Base-by-base conservation (phyloP, 345 rosid genomes). In the Citrus trifoliata region DNA sequence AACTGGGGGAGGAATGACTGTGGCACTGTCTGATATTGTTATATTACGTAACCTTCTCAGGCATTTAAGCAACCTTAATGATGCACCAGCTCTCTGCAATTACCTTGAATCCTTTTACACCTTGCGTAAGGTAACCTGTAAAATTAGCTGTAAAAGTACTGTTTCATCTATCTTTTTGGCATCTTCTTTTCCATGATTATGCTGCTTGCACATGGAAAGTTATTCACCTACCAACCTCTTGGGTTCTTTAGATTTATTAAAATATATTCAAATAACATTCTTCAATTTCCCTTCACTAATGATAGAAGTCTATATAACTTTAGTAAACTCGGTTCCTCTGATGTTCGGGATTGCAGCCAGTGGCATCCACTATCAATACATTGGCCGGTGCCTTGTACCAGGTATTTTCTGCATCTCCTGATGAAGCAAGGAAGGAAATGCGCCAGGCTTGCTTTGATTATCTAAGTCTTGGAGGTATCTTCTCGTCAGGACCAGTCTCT, bases 1-100 rank as follows among this genome's bases (percentile, higher is more conserved):
- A 30, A 88, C 93, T 4, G 93, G 93, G 18, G 93, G 91, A 67
- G 93, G 93, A 78, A 89, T 89, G 93, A 88, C 93, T 10, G 91
- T 88, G 60, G 90, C 88, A 42, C 78, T 90, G 19, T 87, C 93
- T 1, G 93, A 88, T 74, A 84, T 90, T 33, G 90, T 84, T 78
- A 70, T 90, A 10, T 81, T 87, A 32, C 82, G 90, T 3, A 78
- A 88, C 67, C 88, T 90, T 68, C 89, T 90, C 22, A 78, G 69
- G 73, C 90, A 89, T 76, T 76, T 90, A 35, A 74, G 8, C 22
- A 82, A 87, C 80, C 83, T 88, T 38, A 83, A 76, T 30, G 85
- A 90, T 61, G 83, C 88, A n/a, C 51, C 86, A 46, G 30, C 82
- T 24, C 85, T 90, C 13, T 80, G 88, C 84, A 86, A 83, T 40